Conservation (phyloP, 371 early-diverging fungal genomes). For the Mucor sp. region DNA sequence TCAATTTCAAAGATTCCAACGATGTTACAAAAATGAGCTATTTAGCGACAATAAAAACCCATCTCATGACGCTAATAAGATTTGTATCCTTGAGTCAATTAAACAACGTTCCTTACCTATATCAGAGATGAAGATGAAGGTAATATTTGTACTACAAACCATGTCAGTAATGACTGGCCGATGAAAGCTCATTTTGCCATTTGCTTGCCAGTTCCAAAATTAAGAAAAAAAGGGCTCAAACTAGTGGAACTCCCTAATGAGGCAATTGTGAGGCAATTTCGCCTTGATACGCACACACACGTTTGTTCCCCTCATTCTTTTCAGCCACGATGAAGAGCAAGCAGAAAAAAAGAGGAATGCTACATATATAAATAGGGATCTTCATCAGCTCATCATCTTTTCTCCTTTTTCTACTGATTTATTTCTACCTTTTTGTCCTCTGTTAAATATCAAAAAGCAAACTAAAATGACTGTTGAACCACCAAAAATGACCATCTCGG, state of each 20-base stretch:
- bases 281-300: slow-evolving; percentile 6
- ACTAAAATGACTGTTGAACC: slow-evolving; percentile 8
- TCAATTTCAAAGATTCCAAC: background rate
- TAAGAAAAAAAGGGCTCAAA: background rate
- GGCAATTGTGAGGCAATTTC: slow-evolving; percentile 22
- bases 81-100: background rate
- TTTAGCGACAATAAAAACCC: background rate
- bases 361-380: slow-evolving; percentile 15
- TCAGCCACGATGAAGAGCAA: slow-evolving; percentile 8
- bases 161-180: slow-evolving; percentile 6
- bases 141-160: background rate
- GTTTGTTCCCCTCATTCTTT: slow-evolving; percentile 21
- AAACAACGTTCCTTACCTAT: background rate
- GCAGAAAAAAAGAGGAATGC: background rate
- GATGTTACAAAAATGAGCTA: background rate
- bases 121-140: background rate
- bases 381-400: background rate
- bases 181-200: slow-evolving; percentile 10
- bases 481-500: slow-evolving; percentile 22
- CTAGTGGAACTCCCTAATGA: slow-evolving; percentile 8
- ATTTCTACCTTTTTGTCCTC: slow-evolving; percentile 1
- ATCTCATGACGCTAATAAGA: background rate
- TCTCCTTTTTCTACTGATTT: slow-evolving; percentile 5
- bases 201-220: background rate
- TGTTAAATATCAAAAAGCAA: background rate